Conservation (phyloP, 768 basidiomycete species). For the Amanita jacksonii region DNA sequence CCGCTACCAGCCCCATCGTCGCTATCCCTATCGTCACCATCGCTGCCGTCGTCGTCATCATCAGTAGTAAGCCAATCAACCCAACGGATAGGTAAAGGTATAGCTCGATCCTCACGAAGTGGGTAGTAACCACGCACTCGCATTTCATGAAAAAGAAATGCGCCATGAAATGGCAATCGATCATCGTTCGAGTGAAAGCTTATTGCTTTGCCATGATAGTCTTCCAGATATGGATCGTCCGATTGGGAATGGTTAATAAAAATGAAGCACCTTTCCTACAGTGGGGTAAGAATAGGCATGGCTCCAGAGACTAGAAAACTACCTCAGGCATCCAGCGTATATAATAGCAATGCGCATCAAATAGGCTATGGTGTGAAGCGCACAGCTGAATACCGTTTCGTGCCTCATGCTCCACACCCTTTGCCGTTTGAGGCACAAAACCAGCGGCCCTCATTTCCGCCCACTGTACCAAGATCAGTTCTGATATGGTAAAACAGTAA, state of each 20-base stretch:
- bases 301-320: constrained; percentile 5
- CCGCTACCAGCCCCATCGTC: constrained; percentile 2
- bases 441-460: constrained; percentile 5
- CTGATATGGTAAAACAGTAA: constrained; percentile 8
- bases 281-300: neutral
- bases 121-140: too few species aligned
- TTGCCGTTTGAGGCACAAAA: constrained; percentile 9
- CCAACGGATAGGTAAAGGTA: constrained; percentile 3
- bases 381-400: constrained; percentile 8
- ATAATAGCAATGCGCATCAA: constrained; percentile 6
- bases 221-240: neutral
- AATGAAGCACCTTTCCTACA: neutral
- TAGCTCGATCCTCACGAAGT: constrained; percentile 2
- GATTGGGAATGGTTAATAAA: neutral
- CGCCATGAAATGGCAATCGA: constrained; percentile 5
- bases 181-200: neutral
- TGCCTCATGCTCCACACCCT: constrained; percentile 8
- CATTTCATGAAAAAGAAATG: constrained; percentile 10
- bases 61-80: too few species aligned
- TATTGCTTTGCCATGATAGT: constrained; percentile 7
- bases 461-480: constrained; percentile 12
- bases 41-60: constrained; percentile 7
- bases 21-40: constrained; percentile 5
- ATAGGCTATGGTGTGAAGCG: neutral
- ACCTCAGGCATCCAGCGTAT: constrained; percentile 11